phyloP scores from a whole-genome alignment of 768 basidiomycete species.

The Antrodiella citrinella region DNA sequence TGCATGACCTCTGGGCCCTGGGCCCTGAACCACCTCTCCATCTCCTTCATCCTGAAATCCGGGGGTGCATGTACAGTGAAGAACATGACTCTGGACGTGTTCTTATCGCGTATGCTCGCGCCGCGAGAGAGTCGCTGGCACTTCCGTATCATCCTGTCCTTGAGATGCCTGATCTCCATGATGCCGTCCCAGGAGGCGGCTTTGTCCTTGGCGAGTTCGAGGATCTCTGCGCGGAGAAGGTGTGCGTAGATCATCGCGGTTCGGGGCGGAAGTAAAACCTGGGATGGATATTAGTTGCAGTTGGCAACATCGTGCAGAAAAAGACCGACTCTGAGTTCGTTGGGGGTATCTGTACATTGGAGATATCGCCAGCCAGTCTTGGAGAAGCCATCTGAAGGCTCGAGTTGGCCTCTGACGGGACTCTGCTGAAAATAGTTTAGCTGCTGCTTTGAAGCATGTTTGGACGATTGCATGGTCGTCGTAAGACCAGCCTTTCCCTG shows the following conservation, averaged over 20 bases:
- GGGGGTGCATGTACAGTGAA: slow-evolving; percentile 60
- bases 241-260: slow-evolving; percentile 61
- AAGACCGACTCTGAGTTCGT: slow-evolving; percentile 56
- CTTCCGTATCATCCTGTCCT: slow-evolving; percentile 78
- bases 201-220: slow-evolving; percentile 51
- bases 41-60: slow-evolving; percentile 70
- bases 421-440: slow-evolving; percentile 54
- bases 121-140: slow-evolving; percentile 55
- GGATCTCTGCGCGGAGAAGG: slow-evolving; percentile 52
- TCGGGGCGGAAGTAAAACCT: slow-evolving; percentile 64
- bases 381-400: slow-evolving; percentile 46
- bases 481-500: background rate
- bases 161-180: slow-evolving; percentile 66
- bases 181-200: slow-evolving; percentile 60
- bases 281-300: slow-evolving; percentile 6
- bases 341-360: slow-evolving; percentile 68
- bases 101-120: slow-evolving; percentile 31
- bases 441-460: background rate
- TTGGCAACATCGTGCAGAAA: too few species aligned
- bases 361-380: slow-evolving; percentile 62
- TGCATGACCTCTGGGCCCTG: slow-evolving; percentile 24
- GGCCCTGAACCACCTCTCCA: slow-evolving; percentile 68
- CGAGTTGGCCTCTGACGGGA: slow-evolving; percentile 69
- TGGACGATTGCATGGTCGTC: background rate
- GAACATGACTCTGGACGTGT: slow-evolving; percentile 38